Percentiles rank a stretch among this genome's conserved stretches.
Evolutionary conservation across 441 rosid genomes (phyloP).

Genomic region (Adansonia grandidieri): DNA sequence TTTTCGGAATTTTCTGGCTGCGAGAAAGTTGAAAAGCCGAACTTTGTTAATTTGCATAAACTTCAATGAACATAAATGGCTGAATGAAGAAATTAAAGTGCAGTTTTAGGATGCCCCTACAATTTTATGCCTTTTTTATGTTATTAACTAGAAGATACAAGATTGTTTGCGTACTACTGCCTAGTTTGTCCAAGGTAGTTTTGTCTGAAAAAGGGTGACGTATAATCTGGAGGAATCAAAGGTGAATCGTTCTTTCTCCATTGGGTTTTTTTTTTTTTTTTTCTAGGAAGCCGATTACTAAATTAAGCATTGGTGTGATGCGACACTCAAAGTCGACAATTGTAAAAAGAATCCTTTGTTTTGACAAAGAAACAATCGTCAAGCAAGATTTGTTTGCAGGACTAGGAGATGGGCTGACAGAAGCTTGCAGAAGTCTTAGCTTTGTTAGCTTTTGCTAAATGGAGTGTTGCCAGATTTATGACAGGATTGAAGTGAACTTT

Average conservation of each 20-base stretch:
- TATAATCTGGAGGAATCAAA: constrained; percentile 1
- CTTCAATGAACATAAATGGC: background rate
- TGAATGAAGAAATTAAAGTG: background rate
- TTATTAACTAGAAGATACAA: background rate
- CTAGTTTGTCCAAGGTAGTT: constrained; percentile 3
- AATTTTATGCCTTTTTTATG: background rate
- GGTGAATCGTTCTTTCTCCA: constrained; percentile 11
- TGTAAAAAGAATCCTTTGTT: background rate
- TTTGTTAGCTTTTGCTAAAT: background rate
- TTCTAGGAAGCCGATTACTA: background rate
- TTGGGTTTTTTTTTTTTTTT: background rate
- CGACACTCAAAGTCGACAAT: background rate
- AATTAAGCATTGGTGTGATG: background rate
- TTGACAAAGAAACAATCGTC: constrained; percentile 14
- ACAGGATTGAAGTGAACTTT: background rate
- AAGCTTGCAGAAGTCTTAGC: background rate
- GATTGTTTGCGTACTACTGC: background rate
- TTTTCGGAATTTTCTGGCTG: background rate
- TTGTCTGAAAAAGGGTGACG: constrained; percentile 13
- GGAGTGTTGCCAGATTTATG: background rate
- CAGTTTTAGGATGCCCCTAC: background rate
- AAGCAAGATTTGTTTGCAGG: constrained; percentile 9
- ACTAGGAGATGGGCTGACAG: background rate
- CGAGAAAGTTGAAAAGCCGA: background rate
- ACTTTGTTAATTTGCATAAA: background rate